phyloP scores from a whole-genome alignment of 495 filamentous ascomycete genomes.

The Xylaria flabelliformis region DNA sequence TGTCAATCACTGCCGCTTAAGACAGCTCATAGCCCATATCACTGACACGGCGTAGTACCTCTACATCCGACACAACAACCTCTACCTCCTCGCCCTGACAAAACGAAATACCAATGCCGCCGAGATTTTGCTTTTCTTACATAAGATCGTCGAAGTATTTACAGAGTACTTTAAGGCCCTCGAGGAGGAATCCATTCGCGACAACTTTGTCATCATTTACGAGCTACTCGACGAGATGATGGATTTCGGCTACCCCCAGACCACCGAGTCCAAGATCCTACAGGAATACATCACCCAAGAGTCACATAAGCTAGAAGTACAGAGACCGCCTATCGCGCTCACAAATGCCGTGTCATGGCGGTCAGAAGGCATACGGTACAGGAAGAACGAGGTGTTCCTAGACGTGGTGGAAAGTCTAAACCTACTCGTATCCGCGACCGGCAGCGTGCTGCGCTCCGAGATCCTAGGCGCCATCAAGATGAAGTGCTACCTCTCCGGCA shows the following conservation, averaged over 20 bases:
- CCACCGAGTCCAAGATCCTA: slow-evolving; percentile 97
- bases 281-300: slow-evolving; percentile 99
- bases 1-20: slow-evolving; percentile 35
- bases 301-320: slow-evolving; percentile 96
- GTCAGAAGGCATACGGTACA: slow-evolving; percentile 96
- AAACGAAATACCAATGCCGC: slow-evolving; percentile 99
- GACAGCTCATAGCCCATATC: background rate
- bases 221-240: slow-evolving; percentile 99
- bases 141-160: slow-evolving; percentile 98
- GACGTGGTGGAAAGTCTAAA: slow-evolving; percentile 98
- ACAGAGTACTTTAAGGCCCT: slow-evolving; percentile 99
- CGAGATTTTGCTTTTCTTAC: slow-evolving; percentile 97
- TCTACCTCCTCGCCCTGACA: slow-evolving; percentile 96
- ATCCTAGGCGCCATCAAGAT: slow-evolving; percentile 98
- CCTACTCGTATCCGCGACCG: slow-evolving; percentile 90
- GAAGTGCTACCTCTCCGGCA: slow-evolving; percentile 99
- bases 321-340: slow-evolving; percentile 99
- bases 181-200: slow-evolving; percentile 98
- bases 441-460: slow-evolving; percentile 95
- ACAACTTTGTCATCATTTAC: slow-evolving; percentile 99
- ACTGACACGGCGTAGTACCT: slow-evolving; percentile 72
- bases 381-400: slow-evolving; percentile 99
- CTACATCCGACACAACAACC: slow-evolving; percentile 99
- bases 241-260: slow-evolving; percentile 99
- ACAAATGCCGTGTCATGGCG: slow-evolving; percentile 99